These are phyloP conservation scores for Przewalskia tangutica DNA, from an alignment of 257 asterid species.

Conservation along the genomic window DNA sequence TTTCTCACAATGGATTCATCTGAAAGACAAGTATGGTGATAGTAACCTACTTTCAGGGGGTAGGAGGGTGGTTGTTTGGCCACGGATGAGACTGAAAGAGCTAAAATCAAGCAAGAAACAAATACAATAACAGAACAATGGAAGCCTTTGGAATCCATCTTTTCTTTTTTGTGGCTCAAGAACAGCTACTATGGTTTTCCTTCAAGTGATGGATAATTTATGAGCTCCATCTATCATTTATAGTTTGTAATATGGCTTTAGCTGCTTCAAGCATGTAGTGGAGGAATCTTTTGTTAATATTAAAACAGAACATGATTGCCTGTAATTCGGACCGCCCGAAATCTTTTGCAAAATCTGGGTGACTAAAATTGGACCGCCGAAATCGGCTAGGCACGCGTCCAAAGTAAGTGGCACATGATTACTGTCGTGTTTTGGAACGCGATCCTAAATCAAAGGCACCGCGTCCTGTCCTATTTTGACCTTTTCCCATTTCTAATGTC, in stretches of 20 bases:
- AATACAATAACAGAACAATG: constrained; percentile 9
- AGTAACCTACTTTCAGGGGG: constrained; percentile 34
- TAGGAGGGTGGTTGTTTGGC: constrained; percentile 11
- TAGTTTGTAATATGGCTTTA: not conserved
- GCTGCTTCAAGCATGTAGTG: not conserved
- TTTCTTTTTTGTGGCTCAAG: not conserved
- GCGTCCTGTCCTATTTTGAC: too few relatives aligned
- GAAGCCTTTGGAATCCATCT: constrained; percentile 14
- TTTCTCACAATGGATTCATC: constrained; percentile 44
- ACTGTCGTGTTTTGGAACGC: too few relatives aligned
- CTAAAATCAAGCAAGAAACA: constrained; percentile 9
- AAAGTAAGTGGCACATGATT: too few relatives aligned
- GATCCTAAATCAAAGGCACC: too few relatives aligned
- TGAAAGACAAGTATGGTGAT: constrained; percentile 29
- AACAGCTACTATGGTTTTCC: not conserved
- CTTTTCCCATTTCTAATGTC: too few relatives aligned
- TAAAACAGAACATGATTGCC: not conserved
- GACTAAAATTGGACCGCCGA: too few relatives aligned
- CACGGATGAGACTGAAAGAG: constrained; percentile 3
- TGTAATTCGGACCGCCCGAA: too few relatives aligned
- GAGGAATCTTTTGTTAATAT: not conserved
- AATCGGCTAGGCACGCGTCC: too few relatives aligned
- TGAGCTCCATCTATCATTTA: not conserved
- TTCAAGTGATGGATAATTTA: not conserved
- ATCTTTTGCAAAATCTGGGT: too few relatives aligned